Evolutionary conservation across 2,329 filamentous ascomycete species (phyloP), one percentile per base, ranked within the genome.

Genomic region (Conoideocrella luteorostrata): DNA sequence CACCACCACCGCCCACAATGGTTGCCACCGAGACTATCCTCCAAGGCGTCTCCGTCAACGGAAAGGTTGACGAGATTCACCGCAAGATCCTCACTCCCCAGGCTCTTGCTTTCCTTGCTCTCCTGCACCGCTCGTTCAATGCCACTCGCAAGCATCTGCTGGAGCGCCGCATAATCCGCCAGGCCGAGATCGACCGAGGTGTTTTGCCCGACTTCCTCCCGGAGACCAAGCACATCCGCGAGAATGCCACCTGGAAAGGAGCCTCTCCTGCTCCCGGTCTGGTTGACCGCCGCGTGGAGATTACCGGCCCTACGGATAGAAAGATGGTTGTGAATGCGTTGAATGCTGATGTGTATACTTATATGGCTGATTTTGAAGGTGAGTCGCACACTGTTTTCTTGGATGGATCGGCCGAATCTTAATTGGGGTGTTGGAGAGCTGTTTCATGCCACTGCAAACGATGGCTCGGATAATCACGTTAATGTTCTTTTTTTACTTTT

Each of bases 361-460:
- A 97, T 61, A 98, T 98, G 93, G 93, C 93, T 38, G 93, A 98
- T 68, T 95, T 98, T 55, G 93, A 98, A 71, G 91, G 90, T 93
- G 66, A 58, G 77, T 64, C 9, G 5, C n/a, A n/a, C n/a, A n/a
- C n/a, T n/a, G n/a, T n/a, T n/a, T n/a, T n/a, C n/a, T n/a, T n/a
- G n/a, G n/a, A n/a, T n/a, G n/a, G n/a, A n/a, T n/a, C n/a, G n/a
- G n/a, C n/a, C n/a, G n/a, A n/a, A n/a, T n/a, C n/a, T n/a, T n/a
- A n/a, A n/a, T n/a, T n/a, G n/a, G n/a, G n/a, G n/a, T n/a, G n/a
- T n/a, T n/a, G n/a, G n/a, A n/a, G n/a, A n/a, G n/a, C n/a, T n/a
- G n/a, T n/a, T n/a, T n/a, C n/a, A n/a, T n/a, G n/a, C n/a, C n/a
- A n/a, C n/a, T n/a, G n/a, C n/a, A n/a, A n/a, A n/a, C n/a, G n/a